phyloP scores from a whole-genome alignment of 2,329 filamentous ascomycete genomes.

The Colletotrichum sp. region DNA sequence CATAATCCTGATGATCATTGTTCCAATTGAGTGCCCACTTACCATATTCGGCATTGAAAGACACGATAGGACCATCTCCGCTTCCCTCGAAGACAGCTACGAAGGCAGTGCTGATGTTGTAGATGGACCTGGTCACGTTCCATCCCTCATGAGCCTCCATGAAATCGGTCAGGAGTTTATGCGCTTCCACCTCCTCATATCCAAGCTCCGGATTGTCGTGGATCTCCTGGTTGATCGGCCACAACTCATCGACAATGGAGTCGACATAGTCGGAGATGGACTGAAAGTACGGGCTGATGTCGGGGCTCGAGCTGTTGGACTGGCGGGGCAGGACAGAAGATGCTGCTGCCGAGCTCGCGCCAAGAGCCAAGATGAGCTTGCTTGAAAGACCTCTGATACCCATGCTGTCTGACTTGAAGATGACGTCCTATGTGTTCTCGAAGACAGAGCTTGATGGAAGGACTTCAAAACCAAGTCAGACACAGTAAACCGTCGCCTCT shows the following conservation, averaged over 20 bases:
- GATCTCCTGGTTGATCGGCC: constrained; percentile 44
- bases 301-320: not conserved
- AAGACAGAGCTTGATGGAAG: not conserved
- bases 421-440: not conserved
- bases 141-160: constrained; percentile 38
- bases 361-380: not conserved
- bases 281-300: not conserved
- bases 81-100: constrained; percentile 44
- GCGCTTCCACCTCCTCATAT: constrained; percentile 46
- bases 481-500: not conserved
- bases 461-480: not conserved
- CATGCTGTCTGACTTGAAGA: not conserved
- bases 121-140: constrained; percentile 43
- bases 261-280: constrained; percentile 23
- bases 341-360: not conserved
- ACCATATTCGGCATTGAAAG: constrained; percentile 46
- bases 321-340: not conserved
- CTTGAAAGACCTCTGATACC: not conserved
- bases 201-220: constrained; percentile 49
- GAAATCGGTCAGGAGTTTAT: constrained; percentile 42
- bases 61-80: constrained; percentile 39
- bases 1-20: not conserved
- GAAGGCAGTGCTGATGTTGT: constrained; percentile 48
- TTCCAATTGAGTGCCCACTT: not conserved
- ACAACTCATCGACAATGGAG: constrained; percentile 27